Evolutionary conservation across 768 basidiomycete genomes (phyloP), one percentile per base, ranked within the genome.

Genomic region (Russula brevipes): DNA sequence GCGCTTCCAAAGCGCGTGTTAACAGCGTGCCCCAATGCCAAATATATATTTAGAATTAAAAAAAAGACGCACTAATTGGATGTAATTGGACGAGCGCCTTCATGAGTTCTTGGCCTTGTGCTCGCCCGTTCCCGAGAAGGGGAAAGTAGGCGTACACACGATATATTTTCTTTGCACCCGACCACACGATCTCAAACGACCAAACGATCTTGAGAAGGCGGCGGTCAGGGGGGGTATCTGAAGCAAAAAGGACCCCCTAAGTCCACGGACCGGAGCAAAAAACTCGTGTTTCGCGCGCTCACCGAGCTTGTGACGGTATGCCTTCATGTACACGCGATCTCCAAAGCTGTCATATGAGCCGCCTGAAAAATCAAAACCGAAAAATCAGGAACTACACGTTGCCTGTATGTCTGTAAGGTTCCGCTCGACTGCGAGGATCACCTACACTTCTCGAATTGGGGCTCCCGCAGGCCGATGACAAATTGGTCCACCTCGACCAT

Each of bases 401-500:
- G 62, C 57, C 5, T 46, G 44, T 41, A 14, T 33, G 52, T 54
- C 57, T 35, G 45, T 47, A 46, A 63, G 51, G 17, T 47, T 58
- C 62, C 44, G 36, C 57, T 53, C 51, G 19, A 7, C 17, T 59
- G 58, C 14, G 62, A 63, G 35, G 44, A 58, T 46, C 45, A 59
- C 63, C 35, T 24, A 64, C 63, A 64, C 30, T 64, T 64, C 53
- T 64, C 63, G 58, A 64, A 64, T 44, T 64, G 63, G 57, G 63
- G 63, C 30, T 64, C 63, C 12, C 63, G 63, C 3, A 64, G 46
- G n/a, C 63, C 63, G 14, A 64, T 64, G 53, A 64, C 63, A 64
- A 64, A 64, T 64, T 64, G 63, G 58, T 64, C 63, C 7, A 64
- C 63, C 52, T 64, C 63, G 16, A 64, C 63, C 63, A 64, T 64